A percentile compares a stretch with the other conserved stretches of the same genome.
Evolutionary conservation across 2,329 filamentous ascomycete species (phyloP).

Genomic region (Tetracladium maxilliforme): DNA sequence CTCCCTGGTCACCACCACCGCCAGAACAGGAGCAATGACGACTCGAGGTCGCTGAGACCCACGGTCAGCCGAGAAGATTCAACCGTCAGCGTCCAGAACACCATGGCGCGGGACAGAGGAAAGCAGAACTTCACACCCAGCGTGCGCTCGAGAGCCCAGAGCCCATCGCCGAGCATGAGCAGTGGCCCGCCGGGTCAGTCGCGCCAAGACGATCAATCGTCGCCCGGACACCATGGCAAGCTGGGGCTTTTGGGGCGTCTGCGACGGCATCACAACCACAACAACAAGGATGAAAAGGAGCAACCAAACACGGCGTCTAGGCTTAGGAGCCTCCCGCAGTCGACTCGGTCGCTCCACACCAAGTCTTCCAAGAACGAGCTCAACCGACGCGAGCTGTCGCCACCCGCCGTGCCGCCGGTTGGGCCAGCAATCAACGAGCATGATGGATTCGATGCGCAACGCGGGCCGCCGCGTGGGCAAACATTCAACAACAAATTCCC

Average conservation of each 20-base stretch:
- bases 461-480: slow-evolving; percentile 10
- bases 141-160: no score
- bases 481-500: slow-evolving; percentile 40
- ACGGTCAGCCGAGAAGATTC: slow-evolving; percentile 65
- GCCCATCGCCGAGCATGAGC: slow-evolving; percentile 69
- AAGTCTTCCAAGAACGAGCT: neutral
- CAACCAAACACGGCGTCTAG: neutral
- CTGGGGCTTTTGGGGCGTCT: slow-evolving; percentile 34
- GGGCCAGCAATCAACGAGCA: slow-evolving; percentile 4
- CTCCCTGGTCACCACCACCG: slow-evolving; percentile 48
- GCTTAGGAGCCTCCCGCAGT: neutral
- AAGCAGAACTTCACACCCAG: slow-evolving; percentile 21
- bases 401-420: slow-evolving; percentile 6
- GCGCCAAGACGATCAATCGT: slow-evolving; percentile 38
- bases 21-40: slow-evolving; percentile 58
- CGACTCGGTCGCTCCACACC: neutral
- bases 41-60: slow-evolving; percentile 52
- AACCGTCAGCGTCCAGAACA: slow-evolving; percentile 27
- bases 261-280: slow-evolving; percentile 17
- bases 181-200: slow-evolving; percentile 28
- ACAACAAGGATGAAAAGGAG: neutral
- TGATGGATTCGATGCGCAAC: slow-evolving; percentile 12
- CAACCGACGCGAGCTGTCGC: neutral
- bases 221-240: slow-evolving; percentile 37
- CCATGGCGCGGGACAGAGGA: neutral